Conservation (phyloP, 352 stramenopile genomes). For the Peronospora belbahrii region DNA sequence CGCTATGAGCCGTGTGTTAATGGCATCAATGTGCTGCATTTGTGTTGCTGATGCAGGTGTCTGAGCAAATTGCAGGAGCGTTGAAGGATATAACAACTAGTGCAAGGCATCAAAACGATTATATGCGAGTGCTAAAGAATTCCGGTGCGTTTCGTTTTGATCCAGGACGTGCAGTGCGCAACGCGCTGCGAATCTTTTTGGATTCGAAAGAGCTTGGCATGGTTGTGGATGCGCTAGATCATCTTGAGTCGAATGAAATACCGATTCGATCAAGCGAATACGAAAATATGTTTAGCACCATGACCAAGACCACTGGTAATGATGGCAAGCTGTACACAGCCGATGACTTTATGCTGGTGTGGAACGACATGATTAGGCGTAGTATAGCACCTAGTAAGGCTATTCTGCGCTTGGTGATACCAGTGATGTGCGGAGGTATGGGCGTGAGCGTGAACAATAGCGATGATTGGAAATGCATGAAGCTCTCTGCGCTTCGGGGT, state of each 20-base stretch:
- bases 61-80: conserved; percentile 23
- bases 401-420: conserved; percentile 25
- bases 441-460: conserved; percentile 1
- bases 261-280: conserved; percentile 30
- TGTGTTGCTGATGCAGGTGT: conserved; percentile 28
- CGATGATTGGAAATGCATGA: conserved; percentile 16
- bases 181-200: conserved; percentile 28
- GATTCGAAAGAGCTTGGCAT: conserved; percentile 22
- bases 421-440: conserved; percentile 16
- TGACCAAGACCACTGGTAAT: conserved; percentile 23
- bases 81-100: conserved; percentile 12
- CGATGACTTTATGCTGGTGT: conserved; percentile 34
- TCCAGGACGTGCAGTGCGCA: conserved; percentile 12
- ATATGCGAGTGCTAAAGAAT: conserved; percentile 12
- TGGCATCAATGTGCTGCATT: conserved; percentile 23
- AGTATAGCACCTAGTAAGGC: conserved; percentile 30
- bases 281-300: conserved; percentile 30
- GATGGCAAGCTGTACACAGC: conserved; percentile 15
- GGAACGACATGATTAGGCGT: conserved; percentile 33
- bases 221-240: conserved; percentile 31
- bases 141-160: conserved; percentile 17
- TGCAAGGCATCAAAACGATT: conserved; percentile 5
- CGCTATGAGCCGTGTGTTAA: neutral
- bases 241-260: conserved; percentile 25
- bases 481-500: conserved; percentile 11